Evolutionary conservation across 2,329 filamentous ascomycete genomes (phyloP).

Genomic region (Dryadomyces sulphureus): DNA sequence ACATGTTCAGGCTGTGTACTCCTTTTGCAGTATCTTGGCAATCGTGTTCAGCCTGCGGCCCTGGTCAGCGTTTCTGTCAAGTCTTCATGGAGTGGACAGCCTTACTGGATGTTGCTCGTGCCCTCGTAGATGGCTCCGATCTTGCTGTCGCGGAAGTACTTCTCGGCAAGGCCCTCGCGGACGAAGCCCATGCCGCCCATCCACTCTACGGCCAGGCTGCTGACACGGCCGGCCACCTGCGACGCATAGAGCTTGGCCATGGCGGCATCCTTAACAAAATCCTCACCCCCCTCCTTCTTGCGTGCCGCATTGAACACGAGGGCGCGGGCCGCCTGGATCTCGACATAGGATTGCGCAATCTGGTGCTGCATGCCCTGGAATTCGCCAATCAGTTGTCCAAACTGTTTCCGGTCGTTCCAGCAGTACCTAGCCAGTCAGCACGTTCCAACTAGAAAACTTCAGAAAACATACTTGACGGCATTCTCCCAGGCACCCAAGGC

Average conservation of each 20-base stretch:
- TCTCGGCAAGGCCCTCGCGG: slow-evolving; percentile 88
- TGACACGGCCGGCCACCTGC: slow-evolving; percentile 80
- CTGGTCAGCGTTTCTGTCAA: no score
- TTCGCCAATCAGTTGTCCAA: slow-evolving; percentile 81
- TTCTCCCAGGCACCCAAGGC: slow-evolving; percentile 93
- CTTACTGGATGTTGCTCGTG: slow-evolving; percentile 60
- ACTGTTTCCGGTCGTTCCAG: slow-evolving; percentile 98
- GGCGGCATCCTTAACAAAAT: slow-evolving; percentile 89
- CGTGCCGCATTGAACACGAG: slow-evolving; percentile 91
- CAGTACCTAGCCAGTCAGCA: slow-evolving; percentile 35
- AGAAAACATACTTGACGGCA: slow-evolving; percentile 50
- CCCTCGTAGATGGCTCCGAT: slow-evolving; percentile 97
- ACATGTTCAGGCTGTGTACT: slow-evolving; percentile 29
- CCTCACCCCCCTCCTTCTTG: slow-evolving; percentile 94
- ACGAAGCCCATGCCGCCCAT: slow-evolving; percentile 99
- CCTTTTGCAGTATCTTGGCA: slow-evolving; percentile 46
- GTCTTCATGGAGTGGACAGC: no score
- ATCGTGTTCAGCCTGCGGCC: slow-evolving; percentile 44
- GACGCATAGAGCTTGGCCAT: slow-evolving; percentile 97
- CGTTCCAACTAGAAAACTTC: neutral
- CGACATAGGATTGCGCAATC: slow-evolving; percentile 87
- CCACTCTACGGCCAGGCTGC: slow-evolving; percentile 84
- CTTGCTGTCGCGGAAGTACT: slow-evolving; percentile 96
- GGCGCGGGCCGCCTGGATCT: slow-evolving; percentile 81
- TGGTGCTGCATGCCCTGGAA: slow-evolving; percentile 99